Percentiles rank a stretch among this genome's conserved stretches.
Evolutionary conservation across 2,329 filamentous ascomycete genomes (phyloP).

Genomic region (Colletotrichum salicis): DNA sequence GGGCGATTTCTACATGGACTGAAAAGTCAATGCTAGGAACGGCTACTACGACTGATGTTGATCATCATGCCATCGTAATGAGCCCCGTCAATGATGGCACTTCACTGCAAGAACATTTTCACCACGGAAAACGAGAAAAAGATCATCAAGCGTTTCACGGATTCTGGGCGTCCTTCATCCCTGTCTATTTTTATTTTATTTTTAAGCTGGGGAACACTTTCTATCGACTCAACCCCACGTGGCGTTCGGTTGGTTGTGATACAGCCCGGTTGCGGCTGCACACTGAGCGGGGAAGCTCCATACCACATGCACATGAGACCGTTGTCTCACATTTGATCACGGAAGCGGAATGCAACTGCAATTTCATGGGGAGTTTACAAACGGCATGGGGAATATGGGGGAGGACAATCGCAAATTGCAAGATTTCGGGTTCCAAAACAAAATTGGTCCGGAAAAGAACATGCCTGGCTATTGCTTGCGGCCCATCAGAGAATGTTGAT

Average conservation of each 20-base stretch:
- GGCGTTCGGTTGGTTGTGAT: constrained; percentile 21
- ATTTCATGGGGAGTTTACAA: constrained; percentile 29
- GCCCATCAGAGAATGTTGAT: constrained; percentile 11
- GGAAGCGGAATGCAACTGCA: constrained; percentile 27
- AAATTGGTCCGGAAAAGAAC: constrained; percentile 25
- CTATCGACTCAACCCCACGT: constrained; percentile 19
- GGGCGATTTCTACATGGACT: constrained; percentile 99
- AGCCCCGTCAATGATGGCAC: background rate
- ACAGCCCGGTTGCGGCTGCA: constrained; percentile 23
- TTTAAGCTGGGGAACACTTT: constrained; percentile 1
- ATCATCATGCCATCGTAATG: background rate
- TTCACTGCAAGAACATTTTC: background rate
- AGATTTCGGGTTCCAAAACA: constrained; percentile 13
- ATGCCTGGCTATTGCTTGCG: constrained; percentile 22
- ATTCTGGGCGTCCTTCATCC: background rate
- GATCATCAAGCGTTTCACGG: constrained; percentile 26
- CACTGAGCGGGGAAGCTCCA: constrained; percentile 10
- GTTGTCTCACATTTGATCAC: constrained; percentile 25
- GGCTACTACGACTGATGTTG: constrained; percentile 1
- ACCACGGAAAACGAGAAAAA: constrained; percentile 22
- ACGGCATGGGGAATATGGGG: constrained; percentile 8
- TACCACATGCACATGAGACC: constrained; percentile 27
- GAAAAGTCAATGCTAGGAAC: constrained; percentile 41
- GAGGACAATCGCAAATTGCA: constrained; percentile 29
- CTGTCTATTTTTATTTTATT: constrained; percentile 16